Evolutionary conservation across 805 yeast species (phyloP).

Genomic region (Ascoidea tarda): DNA sequence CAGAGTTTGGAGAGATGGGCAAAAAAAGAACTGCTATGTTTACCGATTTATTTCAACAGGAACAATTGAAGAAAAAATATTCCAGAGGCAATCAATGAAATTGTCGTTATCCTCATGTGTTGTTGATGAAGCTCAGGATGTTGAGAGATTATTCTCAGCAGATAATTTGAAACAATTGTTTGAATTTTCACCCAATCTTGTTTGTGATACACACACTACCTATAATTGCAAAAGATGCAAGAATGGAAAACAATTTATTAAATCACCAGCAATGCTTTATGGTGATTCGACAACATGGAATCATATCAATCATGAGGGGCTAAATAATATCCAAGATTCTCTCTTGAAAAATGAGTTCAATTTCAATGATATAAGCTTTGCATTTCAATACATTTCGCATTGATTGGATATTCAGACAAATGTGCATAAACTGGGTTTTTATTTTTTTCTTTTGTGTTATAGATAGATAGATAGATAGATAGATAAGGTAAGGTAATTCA

Average conservation of each 20-base stretch:
- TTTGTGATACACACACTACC: constrained; percentile 87
- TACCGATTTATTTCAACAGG: constrained; percentile 92
- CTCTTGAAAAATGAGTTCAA: constrained; percentile 61
- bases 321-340: constrained; percentile 60
- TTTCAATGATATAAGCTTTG: constrained; percentile 62
- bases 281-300: constrained; percentile 99
- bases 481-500: no score
- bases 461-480: no score
- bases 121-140: constrained; percentile 92
- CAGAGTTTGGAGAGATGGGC: constrained; percentile 98
- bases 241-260: constrained; percentile 42
- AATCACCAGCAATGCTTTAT: constrained; percentile 79
- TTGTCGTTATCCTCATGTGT: constrained; percentile 88
- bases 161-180: constrained; percentile 71
- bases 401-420: neutral
- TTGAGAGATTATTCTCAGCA: constrained; percentile 78
- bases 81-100: constrained; percentile 92
- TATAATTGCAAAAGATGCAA: constrained; percentile 77
- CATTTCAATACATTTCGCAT: constrained; percentile 90
- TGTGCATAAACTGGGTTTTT: no score
- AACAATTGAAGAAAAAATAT: constrained; percentile 89
- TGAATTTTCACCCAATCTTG: constrained; percentile 47
- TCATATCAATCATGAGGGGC: constrained; percentile 54
- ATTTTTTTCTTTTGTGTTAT: no score
- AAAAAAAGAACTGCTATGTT: constrained; percentile 90